Conservation (phyloP, 805 yeast genomes). For the Yamadazyma insecticola region DNA sequence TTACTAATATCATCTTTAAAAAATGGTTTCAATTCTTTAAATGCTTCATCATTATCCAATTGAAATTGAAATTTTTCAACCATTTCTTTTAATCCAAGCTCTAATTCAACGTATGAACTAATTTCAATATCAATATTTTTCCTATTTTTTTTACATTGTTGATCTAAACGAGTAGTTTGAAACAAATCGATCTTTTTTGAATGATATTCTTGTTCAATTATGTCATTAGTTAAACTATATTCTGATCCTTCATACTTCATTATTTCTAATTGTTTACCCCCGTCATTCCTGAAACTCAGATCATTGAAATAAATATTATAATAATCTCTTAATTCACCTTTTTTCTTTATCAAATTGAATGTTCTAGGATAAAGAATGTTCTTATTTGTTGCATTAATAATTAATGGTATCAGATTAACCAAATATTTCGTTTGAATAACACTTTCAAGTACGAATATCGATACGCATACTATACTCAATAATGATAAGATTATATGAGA, state of each 20-base stretch:
- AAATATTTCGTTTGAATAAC: not conserved
- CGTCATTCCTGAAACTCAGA: conserved; percentile 1
- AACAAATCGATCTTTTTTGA: conserved; percentile 4
- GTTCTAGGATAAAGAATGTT: conserved; percentile 9
- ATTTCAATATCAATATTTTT: conserved; percentile 6
- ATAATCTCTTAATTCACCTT: conserved; percentile 5
- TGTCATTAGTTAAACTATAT: conserved; percentile 3
- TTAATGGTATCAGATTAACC: no score
- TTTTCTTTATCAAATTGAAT: conserved; percentile 1
- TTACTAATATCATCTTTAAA: conserved; percentile 17
- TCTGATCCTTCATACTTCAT: conserved; percentile 6
- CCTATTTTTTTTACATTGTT: conserved; percentile 4
- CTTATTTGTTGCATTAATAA: no score
- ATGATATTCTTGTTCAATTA: conserved; percentile 3
- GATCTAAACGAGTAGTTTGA: conserved; percentile 2
- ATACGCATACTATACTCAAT: not conserved
- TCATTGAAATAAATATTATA: conserved; percentile 10
- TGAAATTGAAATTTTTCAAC: conserved; percentile 5
- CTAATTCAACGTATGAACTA: conserved; percentile 5
- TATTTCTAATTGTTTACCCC: conserved; percentile 1
- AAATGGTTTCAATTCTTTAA: conserved; percentile 21
- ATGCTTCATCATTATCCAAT: conserved; percentile 6
- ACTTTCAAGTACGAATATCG: not conserved
- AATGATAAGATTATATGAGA: no score
- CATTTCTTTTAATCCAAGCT: conserved; percentile 5